A percentile compares a stretch with the other conserved stretches of the same genome.
Conservation (phyloP, 257 asterid species). For the Mentha longifolia region DNA sequence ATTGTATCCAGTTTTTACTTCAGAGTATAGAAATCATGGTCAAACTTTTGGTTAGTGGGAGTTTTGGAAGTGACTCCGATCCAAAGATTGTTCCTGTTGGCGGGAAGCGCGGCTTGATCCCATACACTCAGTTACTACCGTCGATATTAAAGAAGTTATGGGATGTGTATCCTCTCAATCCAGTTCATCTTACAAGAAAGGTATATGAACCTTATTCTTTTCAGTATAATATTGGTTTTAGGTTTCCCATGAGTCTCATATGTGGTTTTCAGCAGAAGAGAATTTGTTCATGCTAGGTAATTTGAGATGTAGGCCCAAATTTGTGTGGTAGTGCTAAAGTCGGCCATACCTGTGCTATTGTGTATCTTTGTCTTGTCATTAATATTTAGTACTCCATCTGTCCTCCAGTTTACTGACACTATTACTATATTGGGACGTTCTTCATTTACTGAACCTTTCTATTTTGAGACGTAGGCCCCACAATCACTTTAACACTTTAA, state of each 20-base stretch:
- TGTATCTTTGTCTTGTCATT: slow-evolving; percentile 11
- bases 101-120: slow-evolving; percentile 37
- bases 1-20: slow-evolving; percentile 77
- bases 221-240: slow-evolving; percentile 14
- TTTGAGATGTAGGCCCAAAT: neutral
- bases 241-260: neutral
- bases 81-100: slow-evolving; percentile 32
- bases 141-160: slow-evolving; percentile 70
- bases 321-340: slow-evolving; percentile 8
- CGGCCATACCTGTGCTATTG: slow-evolving; percentile 3
- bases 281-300: slow-evolving; percentile 19
- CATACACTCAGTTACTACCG: slow-evolving; percentile 46
- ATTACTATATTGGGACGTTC: too few species aligned
- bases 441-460: too few species aligned
- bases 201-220: slow-evolving; percentile 40
- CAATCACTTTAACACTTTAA: too few species aligned
- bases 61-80: slow-evolving; percentile 39
- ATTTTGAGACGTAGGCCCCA: too few species aligned
- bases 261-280: slow-evolving; percentile 19
- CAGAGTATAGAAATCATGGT: slow-evolving; percentile 70
- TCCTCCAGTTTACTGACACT: too few species aligned
- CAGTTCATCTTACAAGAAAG: slow-evolving; percentile 56
- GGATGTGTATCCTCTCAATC: slow-evolving; percentile 74
- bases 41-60: slow-evolving; percentile 49
- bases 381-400: too few species aligned